These are phyloP conservation scores for Bifiguratus adelaidae DNA, from an alignment of 192 early-diverging fungal species.

Conservation along the genomic window DNA sequence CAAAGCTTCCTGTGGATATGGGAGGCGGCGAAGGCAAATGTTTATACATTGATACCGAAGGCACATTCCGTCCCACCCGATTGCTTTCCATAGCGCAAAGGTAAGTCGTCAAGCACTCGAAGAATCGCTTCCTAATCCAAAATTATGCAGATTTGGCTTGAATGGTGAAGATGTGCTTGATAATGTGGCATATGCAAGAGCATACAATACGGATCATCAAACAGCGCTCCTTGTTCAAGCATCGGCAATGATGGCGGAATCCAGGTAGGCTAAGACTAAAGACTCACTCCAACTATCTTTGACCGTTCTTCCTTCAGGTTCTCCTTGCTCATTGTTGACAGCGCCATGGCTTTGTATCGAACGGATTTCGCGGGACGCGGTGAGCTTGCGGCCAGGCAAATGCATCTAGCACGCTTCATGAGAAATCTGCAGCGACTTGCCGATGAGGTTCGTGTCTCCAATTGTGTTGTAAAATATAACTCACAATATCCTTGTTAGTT, in stretches of 20 bases:
- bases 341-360: slow-evolving; percentile 84
- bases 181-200: slow-evolving; percentile 90
- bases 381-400: slow-evolving; percentile 89
- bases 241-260: slow-evolving; percentile 83
- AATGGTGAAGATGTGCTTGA: slow-evolving; percentile 81
- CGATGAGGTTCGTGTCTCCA: slow-evolving; percentile 57
- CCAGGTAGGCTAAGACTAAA: slow-evolving; percentile 25
- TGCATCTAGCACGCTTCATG: slow-evolving; percentile 87
- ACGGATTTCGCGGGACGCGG: slow-evolving; percentile 97
- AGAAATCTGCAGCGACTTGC: slow-evolving; percentile 76
- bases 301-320: slow-evolving; percentile 37
- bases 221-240: slow-evolving; percentile 74
- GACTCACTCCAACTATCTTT: slow-evolving; percentile 1
- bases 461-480: not conserved
- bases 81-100: slow-evolving; percentile 76
- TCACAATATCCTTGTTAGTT: slow-evolving; percentile 38
- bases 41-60: slow-evolving; percentile 95
- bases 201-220: slow-evolving; percentile 95
- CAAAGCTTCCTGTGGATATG: slow-evolving; percentile 67
- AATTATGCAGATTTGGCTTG: slow-evolving; percentile 41
- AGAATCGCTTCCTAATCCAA: not conserved
- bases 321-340: slow-evolving; percentile 83
- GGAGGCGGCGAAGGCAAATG: slow-evolving; percentile 93
- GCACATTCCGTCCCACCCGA: slow-evolving; percentile 90
- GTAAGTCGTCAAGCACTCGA: slow-evolving; percentile 23